These are phyloP conservation scores for Solanum bukasovii DNA, from an alignment of 257 asterid species.

Conservation along the genomic window DNA sequence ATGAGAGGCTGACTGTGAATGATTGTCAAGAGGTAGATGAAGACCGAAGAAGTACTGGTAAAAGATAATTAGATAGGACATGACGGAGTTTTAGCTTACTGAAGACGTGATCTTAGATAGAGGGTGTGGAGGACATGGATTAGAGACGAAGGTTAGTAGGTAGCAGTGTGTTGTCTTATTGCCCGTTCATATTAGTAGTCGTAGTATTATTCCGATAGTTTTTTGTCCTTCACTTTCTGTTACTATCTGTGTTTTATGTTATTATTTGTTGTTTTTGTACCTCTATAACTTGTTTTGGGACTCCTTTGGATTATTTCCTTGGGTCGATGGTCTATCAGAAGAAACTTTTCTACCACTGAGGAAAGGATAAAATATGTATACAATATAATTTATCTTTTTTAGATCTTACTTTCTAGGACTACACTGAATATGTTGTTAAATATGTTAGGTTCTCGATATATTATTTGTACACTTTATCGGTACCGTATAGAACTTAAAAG, in stretches of 20 bases:
- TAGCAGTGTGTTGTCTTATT: neutral
- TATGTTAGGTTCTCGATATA: neutral
- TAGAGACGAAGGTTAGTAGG: neutral
- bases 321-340: neutral
- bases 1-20: neutral
- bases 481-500: neutral
- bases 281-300: neutral
- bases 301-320: neutral
- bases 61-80: neutral
- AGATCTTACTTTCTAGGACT: neutral
- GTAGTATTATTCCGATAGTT: neutral
- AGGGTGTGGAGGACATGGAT: neutral
- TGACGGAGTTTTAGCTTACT: neutral
- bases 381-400: neutral
- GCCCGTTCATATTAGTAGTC: neutral
- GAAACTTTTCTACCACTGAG: neutral
- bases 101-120: neutral
- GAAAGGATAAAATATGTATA: neutral
- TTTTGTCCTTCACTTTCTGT: neutral
- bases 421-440: neutral
- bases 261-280: neutral
- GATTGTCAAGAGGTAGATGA: neutral
- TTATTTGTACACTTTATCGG: neutral
- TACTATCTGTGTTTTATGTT: neutral
- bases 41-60: neutral